Conservation (phyloP, 2,329 filamentous ascomycete species). For the Aplosporella prunicola region DNA sequence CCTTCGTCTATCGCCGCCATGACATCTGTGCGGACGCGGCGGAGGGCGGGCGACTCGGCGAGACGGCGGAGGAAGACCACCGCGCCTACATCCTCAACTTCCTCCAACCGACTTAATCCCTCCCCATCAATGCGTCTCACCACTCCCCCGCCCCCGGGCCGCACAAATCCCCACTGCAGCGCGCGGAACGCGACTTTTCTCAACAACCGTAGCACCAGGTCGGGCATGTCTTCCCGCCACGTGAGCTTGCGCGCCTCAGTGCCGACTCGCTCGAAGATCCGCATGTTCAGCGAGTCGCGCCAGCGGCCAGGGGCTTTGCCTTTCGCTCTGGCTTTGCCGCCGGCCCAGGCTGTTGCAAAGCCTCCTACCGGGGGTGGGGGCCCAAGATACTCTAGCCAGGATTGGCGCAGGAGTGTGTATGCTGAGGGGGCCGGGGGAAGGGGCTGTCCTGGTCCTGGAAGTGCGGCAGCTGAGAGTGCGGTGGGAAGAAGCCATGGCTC, state of each 20-base stretch:
- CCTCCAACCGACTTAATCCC: not conserved
- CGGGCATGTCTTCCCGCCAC: conserved; percentile 41
- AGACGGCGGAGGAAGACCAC: not conserved
- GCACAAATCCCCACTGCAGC: conserved; percentile 26
- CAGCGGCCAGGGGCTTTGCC: too few species aligned
- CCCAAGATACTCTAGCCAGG: too few species aligned
- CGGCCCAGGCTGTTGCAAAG: not conserved
- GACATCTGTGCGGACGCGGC: not conserved
- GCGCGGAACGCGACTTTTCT: conserved; percentile 26
- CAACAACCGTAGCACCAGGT: conserved; percentile 31
- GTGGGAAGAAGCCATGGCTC: conserved; percentile 49
- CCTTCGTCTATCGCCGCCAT: not conserved
- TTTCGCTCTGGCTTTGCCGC: not conserved
- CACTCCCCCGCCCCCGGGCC: conserved; percentile 14
- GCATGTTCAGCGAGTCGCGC: conserved; percentile 17
- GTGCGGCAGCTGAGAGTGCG: too few species aligned
- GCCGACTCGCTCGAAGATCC: conserved; percentile 13
- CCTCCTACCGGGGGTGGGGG: not conserved
- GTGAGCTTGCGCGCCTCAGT: conserved; percentile 25
- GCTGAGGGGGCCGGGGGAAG: not conserved
- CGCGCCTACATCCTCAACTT: not conserved
- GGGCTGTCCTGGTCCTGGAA: too few species aligned
- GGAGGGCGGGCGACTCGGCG: too few species aligned
- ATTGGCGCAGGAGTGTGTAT: not conserved
- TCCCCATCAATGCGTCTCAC: not conserved